These are phyloP conservation scores for Taphrina sp. DNA, from an alignment of 1,139 yeast genomes.

Conservation along the genomic window DNA sequence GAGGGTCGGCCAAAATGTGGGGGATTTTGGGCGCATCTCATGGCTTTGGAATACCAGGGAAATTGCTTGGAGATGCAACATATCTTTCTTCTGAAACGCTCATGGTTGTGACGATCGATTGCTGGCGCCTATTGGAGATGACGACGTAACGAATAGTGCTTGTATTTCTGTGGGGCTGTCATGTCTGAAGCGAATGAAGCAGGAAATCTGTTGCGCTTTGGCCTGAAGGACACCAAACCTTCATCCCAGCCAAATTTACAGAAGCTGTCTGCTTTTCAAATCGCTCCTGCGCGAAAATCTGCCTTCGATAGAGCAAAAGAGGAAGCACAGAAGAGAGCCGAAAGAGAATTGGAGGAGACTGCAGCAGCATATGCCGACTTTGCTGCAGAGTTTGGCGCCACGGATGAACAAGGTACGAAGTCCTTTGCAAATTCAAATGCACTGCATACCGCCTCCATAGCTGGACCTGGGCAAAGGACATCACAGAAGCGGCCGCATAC, in stretches of 20 bases:
- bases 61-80: too few relatives aligned
- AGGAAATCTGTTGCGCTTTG: neutral
- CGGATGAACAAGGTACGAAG: neutral
- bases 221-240: conserved; percentile 1
- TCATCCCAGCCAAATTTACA: conserved; percentile 4
- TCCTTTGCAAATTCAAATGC: neutral
- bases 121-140: too few relatives aligned
- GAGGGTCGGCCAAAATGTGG: too few relatives aligned
- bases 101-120: too few relatives aligned
- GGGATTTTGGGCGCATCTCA: too few relatives aligned
- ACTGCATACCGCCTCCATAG: too few relatives aligned
- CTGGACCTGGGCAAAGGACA: neutral
- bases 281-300: conserved; percentile 29
- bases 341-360: conserved; percentile 34
- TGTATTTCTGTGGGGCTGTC: too few relatives aligned
- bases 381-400: conserved; percentile 29
- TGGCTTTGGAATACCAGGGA: too few relatives aligned
- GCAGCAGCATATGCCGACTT: conserved; percentile 36
- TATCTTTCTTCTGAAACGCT: too few relatives aligned
- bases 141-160: too few relatives aligned
- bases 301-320: conserved; percentile 37
- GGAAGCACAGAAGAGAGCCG: conserved; percentile 35
- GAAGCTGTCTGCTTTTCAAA: conserved; percentile 27
- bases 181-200: neutral
- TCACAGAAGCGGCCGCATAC: neutral